Percentiles rank a stretch among this genome's conserved stretches.
Evolutionary conservation across 2,329 filamentous ascomycete species (phyloP).

Genomic region (Microcera coccophila): DNA sequence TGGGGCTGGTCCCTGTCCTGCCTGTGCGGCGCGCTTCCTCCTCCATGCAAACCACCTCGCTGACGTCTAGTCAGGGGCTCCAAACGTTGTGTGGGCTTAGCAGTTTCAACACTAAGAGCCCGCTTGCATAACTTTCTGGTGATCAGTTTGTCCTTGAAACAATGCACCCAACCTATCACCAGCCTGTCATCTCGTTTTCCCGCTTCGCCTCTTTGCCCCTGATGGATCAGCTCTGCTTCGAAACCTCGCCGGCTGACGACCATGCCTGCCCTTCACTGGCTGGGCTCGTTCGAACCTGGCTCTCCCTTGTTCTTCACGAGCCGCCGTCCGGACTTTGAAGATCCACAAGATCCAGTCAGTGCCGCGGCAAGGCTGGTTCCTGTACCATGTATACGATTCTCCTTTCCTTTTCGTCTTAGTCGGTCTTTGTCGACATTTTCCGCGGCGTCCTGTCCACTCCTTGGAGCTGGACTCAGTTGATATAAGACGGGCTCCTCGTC

Average conservation of each 20-base stretch:
- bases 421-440: not conserved
- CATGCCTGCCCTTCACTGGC: conserved; percentile 23
- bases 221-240: conserved; percentile 37
- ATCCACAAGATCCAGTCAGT: conserved; percentile 14
- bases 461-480: conserved; percentile 13
- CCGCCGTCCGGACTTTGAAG: conserved; percentile 15
- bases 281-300: conserved; percentile 17
- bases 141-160: conserved; percentile 28
- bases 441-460: conserved; percentile 16
- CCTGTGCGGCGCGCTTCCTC: conserved; percentile 11
- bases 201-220: conserved; percentile 27
- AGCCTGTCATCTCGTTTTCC: conserved; percentile 13
- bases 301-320: conserved; percentile 29
- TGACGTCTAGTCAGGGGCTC: conserved; percentile 24
- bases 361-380: conserved; percentile 15
- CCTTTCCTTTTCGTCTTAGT: conserved; percentile 13
- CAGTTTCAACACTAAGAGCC: conserved; percentile 15
- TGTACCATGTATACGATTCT: conserved; percentile 12
- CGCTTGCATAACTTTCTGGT: conserved; percentile 23
- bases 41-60: conserved; percentile 11
- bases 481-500: conserved; percentile 23
- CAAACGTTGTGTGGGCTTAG: conserved; percentile 16
- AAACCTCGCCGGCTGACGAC: conserved; percentile 29
- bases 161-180: conserved; percentile 31
- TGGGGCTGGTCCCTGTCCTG: conserved; percentile 9